phyloP scores from a whole-genome alignment of 345 rosid genomes.

The Corchorus capsularis region DNA sequence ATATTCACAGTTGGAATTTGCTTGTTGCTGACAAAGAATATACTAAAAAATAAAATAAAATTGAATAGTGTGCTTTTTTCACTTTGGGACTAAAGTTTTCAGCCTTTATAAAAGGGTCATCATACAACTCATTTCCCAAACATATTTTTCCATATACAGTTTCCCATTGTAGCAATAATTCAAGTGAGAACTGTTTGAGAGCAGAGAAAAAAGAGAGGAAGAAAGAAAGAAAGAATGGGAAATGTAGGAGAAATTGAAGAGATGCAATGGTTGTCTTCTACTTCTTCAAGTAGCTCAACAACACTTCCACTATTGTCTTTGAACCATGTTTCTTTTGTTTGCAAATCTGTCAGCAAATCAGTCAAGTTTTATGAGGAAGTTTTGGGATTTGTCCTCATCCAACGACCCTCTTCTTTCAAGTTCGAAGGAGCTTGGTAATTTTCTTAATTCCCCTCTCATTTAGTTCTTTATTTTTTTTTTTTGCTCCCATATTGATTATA shows the following conservation, averaged over 20 bases:
- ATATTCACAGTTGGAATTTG: not conserved
- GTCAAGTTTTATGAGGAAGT: slow-evolving; percentile 60
- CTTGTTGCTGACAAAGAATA: not conserved
- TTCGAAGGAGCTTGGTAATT: slow-evolving; percentile 67
- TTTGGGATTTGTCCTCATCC: slow-evolving; percentile 58
- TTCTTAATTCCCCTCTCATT: not conserved
- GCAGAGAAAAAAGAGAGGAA: not conserved
- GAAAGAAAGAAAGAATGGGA: slow-evolving; percentile 21
- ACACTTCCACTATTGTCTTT: slow-evolving; percentile 53
- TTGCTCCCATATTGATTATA: too few relatives aligned
- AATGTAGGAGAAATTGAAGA: slow-evolving; percentile 17
- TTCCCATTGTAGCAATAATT: not conserved
- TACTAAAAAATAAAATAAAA: too few relatives aligned
- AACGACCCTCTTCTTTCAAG: slow-evolving; percentile 55
- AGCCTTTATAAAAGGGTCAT: not conserved
- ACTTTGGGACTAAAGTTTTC: not conserved
- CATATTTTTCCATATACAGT: not conserved
- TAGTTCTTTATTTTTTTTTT: not conserved
- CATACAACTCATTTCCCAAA: not conserved
- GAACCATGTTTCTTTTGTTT: slow-evolving; percentile 69
- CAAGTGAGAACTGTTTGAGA: not conserved
- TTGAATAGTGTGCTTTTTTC: not conserved
- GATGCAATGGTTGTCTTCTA: slow-evolving; percentile 4
- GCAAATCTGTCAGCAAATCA: slow-evolving; percentile 55
- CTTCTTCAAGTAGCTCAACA: too few relatives aligned